phyloP scores from a whole-genome alignment of 179 eudicot species.

The Spergularia azorica region DNA sequence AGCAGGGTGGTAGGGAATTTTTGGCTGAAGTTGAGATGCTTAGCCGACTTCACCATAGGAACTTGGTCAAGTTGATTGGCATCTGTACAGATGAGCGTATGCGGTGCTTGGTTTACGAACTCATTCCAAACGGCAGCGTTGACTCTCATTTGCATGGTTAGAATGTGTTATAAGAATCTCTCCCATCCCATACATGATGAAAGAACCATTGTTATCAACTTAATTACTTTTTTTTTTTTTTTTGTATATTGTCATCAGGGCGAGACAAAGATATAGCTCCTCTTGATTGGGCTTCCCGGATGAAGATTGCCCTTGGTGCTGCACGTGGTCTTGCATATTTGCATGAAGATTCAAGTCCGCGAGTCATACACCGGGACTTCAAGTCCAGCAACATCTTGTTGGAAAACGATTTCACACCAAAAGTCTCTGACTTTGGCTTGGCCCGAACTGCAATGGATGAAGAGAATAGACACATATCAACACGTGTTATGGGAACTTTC shows the following conservation, averaged over 20 bases:
- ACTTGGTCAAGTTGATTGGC: constrained; percentile 90
- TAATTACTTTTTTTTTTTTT: not conserved
- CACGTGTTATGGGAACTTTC: constrained; percentile 98
- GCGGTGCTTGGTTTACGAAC: constrained; percentile 85
- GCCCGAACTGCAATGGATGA: constrained; percentile 86
- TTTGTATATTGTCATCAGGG: constrained; percentile 39
- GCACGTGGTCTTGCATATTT: constrained; percentile 96
- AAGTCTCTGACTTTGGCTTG: constrained; percentile 97
- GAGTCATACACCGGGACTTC: constrained; percentile 95
- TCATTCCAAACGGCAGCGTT: constrained; percentile 87
- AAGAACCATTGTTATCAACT: not conserved
- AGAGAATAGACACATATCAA: constrained; percentile 80
- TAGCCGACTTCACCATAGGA: constrained; percentile 91
- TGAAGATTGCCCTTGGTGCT: constrained; percentile 96
- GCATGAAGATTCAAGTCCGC: constrained; percentile 97
- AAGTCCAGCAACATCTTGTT: constrained; percentile 93
- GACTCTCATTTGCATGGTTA: constrained; percentile 98
- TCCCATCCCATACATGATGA: not conserved
- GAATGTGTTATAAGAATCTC: not conserved
- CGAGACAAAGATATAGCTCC: constrained; percentile 71
- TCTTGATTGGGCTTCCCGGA: constrained; percentile 82
- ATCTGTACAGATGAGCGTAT: constrained; percentile 75
- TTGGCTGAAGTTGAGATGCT: constrained; percentile 97
- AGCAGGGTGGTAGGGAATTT: constrained; percentile 91
- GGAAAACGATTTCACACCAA: constrained; percentile 90